Base-by-base conservation (phyloP, 495 filamentous ascomycete species). In the Cercophora samala region DNA sequence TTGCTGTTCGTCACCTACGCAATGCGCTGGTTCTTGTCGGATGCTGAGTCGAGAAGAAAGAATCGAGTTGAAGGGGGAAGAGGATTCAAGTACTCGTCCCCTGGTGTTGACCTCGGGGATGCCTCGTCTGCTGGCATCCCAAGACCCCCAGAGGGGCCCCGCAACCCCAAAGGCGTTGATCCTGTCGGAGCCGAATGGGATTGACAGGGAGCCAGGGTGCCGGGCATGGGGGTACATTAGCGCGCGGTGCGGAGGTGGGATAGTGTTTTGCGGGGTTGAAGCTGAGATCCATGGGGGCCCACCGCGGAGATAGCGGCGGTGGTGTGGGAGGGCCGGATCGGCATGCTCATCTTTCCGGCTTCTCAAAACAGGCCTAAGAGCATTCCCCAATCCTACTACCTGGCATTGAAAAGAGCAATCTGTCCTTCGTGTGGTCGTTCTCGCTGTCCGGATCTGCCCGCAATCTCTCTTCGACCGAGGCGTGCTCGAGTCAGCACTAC, bases 201-300 rank as follows among this genome's bases (percentile, higher is more conserved):
- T 69, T 22, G 53, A 63, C 63, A 66, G 17, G 70, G 70, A 29
- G 62, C 19, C 13, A 2, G 15, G 6, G 9, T 24, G 22, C 18
- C 26, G 25, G 65, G 62, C 24, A 23, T 19, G 15, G 64, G 63
- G 66, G 55, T 54, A 42, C 52, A 52, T 62, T 61, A 58, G 60
- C 25, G 64, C 70, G 70, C 58, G 70, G 70, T 53, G 68, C 67
- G 73, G 73, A 69, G 72, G 73, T 71, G 73, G 72, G 70, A 71
- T 63, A 60, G 32, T 37, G 32, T 23, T 24, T 22, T 64, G 62
- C 53, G 60, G 70, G 66, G 46, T n/a, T 26, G 62, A 65, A 25
- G 55, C 60, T 21, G 53, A 23, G 53, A 56, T 56, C 58, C 19
- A n/a, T n/a, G 19, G 58, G 23, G 58, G 9, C 18, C 25, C 37